A percentile compares a stretch with the other conserved stretches of the same genome.
These are phyloP conservation scores for Aspergillus fructus DNA, from an alignment of 2,329 filamentous ascomycete species.

Conservation along the genomic window DNA sequence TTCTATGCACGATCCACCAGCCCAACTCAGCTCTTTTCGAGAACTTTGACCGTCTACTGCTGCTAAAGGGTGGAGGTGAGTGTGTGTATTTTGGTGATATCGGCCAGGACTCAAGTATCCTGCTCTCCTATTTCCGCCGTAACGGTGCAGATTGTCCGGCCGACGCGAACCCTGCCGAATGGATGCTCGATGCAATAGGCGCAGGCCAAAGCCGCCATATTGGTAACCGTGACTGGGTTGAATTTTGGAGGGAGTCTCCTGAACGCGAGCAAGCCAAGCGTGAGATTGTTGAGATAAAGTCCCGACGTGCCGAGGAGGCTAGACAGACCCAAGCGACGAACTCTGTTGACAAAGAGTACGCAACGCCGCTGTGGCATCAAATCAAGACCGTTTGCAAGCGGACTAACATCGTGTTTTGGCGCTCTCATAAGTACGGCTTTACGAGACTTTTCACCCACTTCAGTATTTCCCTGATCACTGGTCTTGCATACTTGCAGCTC, in stretches of 20 bases:
- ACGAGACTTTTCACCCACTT: slow-evolving; percentile 84
- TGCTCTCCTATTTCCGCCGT: slow-evolving; percentile 53
- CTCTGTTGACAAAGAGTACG: slow-evolving; percentile 71
- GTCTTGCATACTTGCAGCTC: slow-evolving; percentile 75
- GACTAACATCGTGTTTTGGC: slow-evolving; percentile 78
- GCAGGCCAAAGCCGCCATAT: slow-evolving; percentile 71
- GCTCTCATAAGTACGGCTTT: slow-evolving; percentile 84
- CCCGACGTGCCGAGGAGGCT: slow-evolving; percentile 53
- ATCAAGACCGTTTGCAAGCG: slow-evolving; percentile 71
- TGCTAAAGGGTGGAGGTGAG: slow-evolving; percentile 55
- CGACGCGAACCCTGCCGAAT: slow-evolving; percentile 54
- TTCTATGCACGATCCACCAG: slow-evolving; percentile 63
- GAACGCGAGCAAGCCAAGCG: slow-evolving; percentile 68
- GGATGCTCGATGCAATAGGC: slow-evolving; percentile 62
- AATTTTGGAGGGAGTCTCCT: slow-evolving; percentile 72
- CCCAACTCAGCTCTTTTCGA: slow-evolving; percentile 58
- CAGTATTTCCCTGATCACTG: slow-evolving; percentile 73
- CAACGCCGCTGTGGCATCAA: slow-evolving; percentile 76
- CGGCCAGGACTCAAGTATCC: background rate
- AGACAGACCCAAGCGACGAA: slow-evolving; percentile 35
- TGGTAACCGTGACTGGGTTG: slow-evolving; percentile 74
- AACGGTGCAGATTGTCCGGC: slow-evolving; percentile 53
- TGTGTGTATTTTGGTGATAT: slow-evolving; percentile 40
- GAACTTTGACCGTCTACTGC: slow-evolving; percentile 56
- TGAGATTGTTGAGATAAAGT: slow-evolving; percentile 66